Evolutionary conservation across 2,329 filamentous ascomycete genomes (phyloP), one percentile per base, ranked within the genome.

Genomic region (Atkinsonella hypoxylon): DNA sequence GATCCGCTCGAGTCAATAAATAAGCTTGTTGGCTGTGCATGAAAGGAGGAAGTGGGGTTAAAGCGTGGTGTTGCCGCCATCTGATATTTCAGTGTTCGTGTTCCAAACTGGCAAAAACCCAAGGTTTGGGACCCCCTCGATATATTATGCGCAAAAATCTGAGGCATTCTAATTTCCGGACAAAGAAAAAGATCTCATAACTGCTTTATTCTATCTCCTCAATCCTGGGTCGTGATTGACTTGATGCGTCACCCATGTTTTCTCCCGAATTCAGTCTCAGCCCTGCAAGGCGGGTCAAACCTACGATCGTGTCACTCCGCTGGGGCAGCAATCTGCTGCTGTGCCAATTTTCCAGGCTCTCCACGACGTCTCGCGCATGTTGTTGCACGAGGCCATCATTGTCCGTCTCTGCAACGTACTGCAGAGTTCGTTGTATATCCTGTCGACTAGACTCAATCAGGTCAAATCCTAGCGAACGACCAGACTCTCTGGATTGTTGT

Each of bases 301-400:
- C 61, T 38, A 58, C 53, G 20, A 43, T 56, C 48, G 50, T 51
- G 53, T 56, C 57, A 47, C 61, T 52, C 45, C 56, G 57, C 20
- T 66, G 54, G 22, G 70, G 72, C 41, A 79, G 61, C 50, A 81
- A 56, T 48, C 64, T 70, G 49, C 75, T 72, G 62, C 83, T 65
- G 52, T 75, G 72, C 77, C 79, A 83, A 52, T 74, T 78, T 56
- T 82, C 75, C 53, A 89, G 60, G 46, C 78, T 83, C 61, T 87
- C 84, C 11, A 81, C 63, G n/a, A 83, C 81, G 57, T 82, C 82
- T 32, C 67, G 68, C 2, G 83, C 83, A 63, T 89, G 83, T 57
- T 82, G 74, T 54, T 74, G 74, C 11, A 87, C 85, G 41, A 89
- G 66, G 0, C 77, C 82, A 61, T 89, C 85, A 22, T 72, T 75